Base-by-base conservation (phyloP, 2,329 filamentous ascomycete species). In the Colletotrichum destructivum region DNA sequence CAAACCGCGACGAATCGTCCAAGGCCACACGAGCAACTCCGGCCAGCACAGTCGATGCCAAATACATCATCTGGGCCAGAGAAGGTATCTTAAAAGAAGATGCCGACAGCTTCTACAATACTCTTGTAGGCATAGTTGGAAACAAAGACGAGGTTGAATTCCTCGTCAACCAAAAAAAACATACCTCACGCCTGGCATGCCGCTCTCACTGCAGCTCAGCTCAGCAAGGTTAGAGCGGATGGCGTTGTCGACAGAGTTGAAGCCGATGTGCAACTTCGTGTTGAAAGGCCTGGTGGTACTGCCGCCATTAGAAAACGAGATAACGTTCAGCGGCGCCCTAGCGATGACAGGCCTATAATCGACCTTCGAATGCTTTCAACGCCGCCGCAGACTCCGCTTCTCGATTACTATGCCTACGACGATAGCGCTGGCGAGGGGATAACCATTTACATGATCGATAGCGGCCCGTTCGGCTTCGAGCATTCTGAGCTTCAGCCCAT, bases 1-100 rank as follows among this genome's bases (percentile, higher is more conserved):
- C 12, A 46, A 46, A 18, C 42, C 42, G 42, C 12, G 15, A 15
- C 2, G 11, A 46, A 46, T 46, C 12, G 9, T 16, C 9, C 42
- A 46, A 18, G 12, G 42, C 42, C 15, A 46, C 42, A 46, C 42
- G 42, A n/a, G 61, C 61, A 44, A n/a, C 21, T 16, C 61, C 61
- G 11, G 44, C 21, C 49, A 49, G 49, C 23, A 46, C 47, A 44
- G 42, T 15, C 40, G 4, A 26, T 13, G 35, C 35, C 5, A 44
- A 63, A 46, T 63, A 63, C 16, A 54, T 63, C n/a, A 63, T 63
- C 49, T 63, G 51, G 4, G 61, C 61, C 16, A 63, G 35, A 21
- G 21, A 63, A 15, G 49, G 21, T 23, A 63, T 35, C 49, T 38
- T 23, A 3, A 63, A 63, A 23, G n/a, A 9, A 8, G 61, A 63